A percentile compares a stretch with the other conserved stretches of the same genome.
These are phyloP conservation scores for Dissoconium aciculare DNA, from an alignment of 2,329 filamentous ascomycete species.

Conservation along the genomic window DNA sequence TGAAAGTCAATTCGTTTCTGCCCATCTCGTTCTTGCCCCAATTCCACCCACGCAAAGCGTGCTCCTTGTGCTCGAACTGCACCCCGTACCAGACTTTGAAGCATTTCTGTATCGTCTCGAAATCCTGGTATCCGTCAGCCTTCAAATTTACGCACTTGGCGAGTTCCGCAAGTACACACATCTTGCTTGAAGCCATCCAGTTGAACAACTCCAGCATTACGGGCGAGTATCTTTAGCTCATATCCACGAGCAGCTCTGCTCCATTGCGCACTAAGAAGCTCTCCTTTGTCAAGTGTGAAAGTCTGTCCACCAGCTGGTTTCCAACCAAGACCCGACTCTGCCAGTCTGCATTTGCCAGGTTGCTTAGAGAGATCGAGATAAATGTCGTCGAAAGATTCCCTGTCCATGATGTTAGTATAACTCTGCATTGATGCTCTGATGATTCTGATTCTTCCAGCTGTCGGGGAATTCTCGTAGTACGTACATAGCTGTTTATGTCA, in stretches of 20 bases:
- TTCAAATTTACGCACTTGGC: constrained; percentile 9
- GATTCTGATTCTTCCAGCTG: no score
- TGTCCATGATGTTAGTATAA: constrained; percentile 19
- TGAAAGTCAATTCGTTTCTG: constrained; percentile 89
- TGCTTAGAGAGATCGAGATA: constrained; percentile 91
- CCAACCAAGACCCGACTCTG: constrained; percentile 90
- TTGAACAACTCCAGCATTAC: constrained; percentile 74
- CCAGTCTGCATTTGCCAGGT: constrained; percentile 83
- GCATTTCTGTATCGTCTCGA: constrained; percentile 75
- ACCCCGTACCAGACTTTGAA: constrained; percentile 99
- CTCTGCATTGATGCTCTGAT: no score
- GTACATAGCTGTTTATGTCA: no score
- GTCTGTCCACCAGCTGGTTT: constrained; percentile 82
- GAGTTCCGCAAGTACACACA: constrained; percentile 26
- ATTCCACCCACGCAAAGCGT: constrained; percentile 93
- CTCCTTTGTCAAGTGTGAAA: constrained; percentile 78
- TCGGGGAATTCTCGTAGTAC: no score
- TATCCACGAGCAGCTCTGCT: constrained; percentile 83
- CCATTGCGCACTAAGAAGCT: constrained; percentile 83
- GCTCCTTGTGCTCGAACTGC: constrained; percentile 80
- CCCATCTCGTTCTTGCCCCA: constrained; percentile 98
- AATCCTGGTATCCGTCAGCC: constrained; percentile 52
- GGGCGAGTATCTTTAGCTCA: constrained; percentile 80
- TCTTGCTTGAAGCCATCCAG: constrained; percentile 91
- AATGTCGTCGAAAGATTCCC: constrained; percentile 95